Base-by-base conservation (phyloP, 2,329 filamentous ascomycete species). In the Scleromitrula shiraiana region DNA sequence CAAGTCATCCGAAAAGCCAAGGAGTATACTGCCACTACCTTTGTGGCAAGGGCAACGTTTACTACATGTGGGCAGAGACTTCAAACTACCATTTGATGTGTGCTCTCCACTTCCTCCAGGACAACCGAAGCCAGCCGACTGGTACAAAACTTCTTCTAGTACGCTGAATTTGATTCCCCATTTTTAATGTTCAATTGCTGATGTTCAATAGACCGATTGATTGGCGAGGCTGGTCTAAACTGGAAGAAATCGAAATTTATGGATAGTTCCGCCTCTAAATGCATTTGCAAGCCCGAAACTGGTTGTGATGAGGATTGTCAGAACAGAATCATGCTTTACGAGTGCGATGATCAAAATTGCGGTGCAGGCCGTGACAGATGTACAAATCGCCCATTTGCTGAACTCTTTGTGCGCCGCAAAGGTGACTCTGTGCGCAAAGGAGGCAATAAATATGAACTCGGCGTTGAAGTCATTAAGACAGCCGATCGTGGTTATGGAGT, bases 271-370 rank as follows among this genome's bases (percentile, higher is more conserved):
- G 78, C 80, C 49, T 86, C 83, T 51, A 83, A 80, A 62, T 95
- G 89, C 62, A 81, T 88, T 50, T 95, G 89, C 68, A 80, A 71
- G 35, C 72, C 77, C 6, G 85, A 90, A 45, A 80, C 83, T 46
- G 89, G 88, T 29, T 97, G 93, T 61, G 86, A 82, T 54, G 88
- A 96, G 54, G 77, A 85, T 59, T 98, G 93, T 67, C 86, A 95
- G 63, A 98, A 98, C 65, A 77, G 89, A 53, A 89, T 89, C 65
- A 97, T 97, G 89, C 82, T 95, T 48, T 97, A 96, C 65, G 93
- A 98, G 69, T 98, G 93, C 64, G 88, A 97, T 65, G 78, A 84
- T 39, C 83, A 77, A 49, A 98, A 96, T 65, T 98, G 93, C 71
- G 85, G 82, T 50, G 71, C 91, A 14, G 84, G 85, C 33, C 73